Conservation (phyloP, 2,329 filamentous ascomycete species). For the Alternaria burnsii region DNA sequence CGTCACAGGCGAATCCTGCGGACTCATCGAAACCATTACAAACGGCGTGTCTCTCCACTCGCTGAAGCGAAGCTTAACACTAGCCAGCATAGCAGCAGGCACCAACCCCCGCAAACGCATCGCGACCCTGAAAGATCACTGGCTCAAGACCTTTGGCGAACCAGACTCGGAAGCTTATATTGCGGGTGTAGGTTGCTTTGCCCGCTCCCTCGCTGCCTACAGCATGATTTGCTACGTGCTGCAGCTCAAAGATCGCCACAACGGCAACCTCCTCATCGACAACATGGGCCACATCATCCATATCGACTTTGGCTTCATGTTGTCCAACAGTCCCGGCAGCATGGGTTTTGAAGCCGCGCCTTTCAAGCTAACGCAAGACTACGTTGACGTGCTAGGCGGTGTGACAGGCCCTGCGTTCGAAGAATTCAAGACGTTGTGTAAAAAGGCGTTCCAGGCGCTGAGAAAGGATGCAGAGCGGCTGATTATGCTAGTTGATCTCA, state of each 20-base stretch:
- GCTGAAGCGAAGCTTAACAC: constrained; percentile 80
- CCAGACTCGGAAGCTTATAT: constrained; percentile 73
- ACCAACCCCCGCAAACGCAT: constrained; percentile 78
- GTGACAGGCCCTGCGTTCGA: constrained; percentile 74
- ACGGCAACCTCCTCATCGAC: constrained; percentile 86
- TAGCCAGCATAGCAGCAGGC: constrained; percentile 76
- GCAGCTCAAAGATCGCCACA: constrained; percentile 86
- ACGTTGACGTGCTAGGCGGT: constrained; percentile 83
- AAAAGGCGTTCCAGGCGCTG: constrained; percentile 83
- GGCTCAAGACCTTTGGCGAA: constrained; percentile 78
- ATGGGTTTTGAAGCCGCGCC: constrained; percentile 88
- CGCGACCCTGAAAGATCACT: constrained; percentile 82
- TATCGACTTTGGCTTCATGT: constrained; percentile 90
- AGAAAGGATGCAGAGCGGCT: constrained; percentile 81
- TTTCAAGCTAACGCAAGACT: constrained; percentile 87
- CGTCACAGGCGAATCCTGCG: constrained; percentile 84
- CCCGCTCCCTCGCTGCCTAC: constrained; percentile 82
- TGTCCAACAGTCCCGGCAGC: constrained; percentile 83
- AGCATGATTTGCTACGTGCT: constrained; percentile 85
- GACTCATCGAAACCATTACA: constrained; percentile 86
- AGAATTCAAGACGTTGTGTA: constrained; percentile 80
- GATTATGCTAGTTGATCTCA: constrained; percentile 83
- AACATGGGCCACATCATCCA: constrained; percentile 87
- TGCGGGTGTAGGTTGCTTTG: constrained; percentile 79
- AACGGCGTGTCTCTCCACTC: constrained; percentile 89